These are phyloP conservation scores for Trichoderma reesei DNA, from an alignment of 495 filamentous ascomycete species.

Conservation along the genomic window DNA sequence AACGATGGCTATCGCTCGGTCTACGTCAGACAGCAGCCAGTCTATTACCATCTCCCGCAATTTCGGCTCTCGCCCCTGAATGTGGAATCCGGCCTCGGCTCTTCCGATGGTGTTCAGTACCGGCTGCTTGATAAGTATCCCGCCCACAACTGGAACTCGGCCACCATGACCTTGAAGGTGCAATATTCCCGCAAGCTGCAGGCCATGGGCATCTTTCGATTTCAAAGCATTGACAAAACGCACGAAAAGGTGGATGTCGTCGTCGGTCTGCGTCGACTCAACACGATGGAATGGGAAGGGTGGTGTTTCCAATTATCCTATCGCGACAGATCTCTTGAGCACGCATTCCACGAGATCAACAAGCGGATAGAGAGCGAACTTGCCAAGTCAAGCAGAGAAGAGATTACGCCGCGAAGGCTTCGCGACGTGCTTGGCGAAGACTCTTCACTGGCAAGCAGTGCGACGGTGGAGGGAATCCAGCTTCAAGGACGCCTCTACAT, in stretches of 20 bases:
- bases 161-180: neutral
- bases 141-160: neutral
- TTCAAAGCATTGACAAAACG: neutral
- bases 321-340: neutral
- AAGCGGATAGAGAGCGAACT: neutral
- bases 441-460: neutral
- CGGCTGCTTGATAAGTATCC: neutral
- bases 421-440: neutral
- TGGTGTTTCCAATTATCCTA: neutral
- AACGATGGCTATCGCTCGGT: neutral
- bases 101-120: conserved; percentile 1
- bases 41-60: neutral
- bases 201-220: neutral
- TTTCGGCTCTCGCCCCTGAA: neutral
- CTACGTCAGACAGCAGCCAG: neutral
- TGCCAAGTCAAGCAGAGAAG: neutral
- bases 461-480: neutral
- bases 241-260: neutral
- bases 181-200: neutral
- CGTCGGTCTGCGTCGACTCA: neutral
- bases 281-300: neutral
- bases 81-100: neutral
- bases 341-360: neutral
- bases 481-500: neutral
- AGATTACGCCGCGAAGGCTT: neutral